phyloP scores from a whole-genome alignment of 306 rosid species.

The Alnus rubra region DNA sequence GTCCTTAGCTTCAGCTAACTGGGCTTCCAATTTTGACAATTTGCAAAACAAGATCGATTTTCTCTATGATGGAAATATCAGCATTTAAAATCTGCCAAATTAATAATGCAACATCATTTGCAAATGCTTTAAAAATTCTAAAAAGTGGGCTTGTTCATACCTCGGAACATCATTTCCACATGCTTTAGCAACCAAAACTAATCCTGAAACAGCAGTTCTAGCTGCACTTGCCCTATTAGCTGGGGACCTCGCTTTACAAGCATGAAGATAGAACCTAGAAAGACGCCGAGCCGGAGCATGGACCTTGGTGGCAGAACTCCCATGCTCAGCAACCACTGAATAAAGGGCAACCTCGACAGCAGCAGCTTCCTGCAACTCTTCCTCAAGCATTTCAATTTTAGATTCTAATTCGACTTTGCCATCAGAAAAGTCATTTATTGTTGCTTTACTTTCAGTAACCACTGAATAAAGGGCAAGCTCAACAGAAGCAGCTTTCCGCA shows the following conservation, averaged over 20 bases:
- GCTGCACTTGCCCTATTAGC: constrained; percentile 64
- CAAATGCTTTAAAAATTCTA: constrained; percentile 14
- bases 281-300: constrained; percentile 93
- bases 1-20: constrained; percentile 6
- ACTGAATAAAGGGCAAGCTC: constrained; percentile 79
- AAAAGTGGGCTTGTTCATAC: constrained; percentile 37
- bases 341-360: constrained; percentile 78
- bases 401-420: constrained; percentile 45
- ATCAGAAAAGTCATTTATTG: constrained; percentile 18
- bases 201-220: constrained; percentile 68
- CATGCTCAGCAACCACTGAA: constrained; percentile 83
- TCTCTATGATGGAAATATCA: constrained; percentile 20
- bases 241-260: constrained; percentile 53
- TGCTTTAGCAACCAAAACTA: constrained; percentile 82
- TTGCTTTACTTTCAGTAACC: constrained; percentile 45
- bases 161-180: constrained; percentile 96
- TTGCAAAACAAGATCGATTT: constrained; percentile 6
- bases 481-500: constrained; percentile 83
- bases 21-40: background rate
- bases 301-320: constrained; percentile 76
- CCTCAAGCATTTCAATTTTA: constrained; percentile 67
- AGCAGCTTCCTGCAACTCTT: constrained; percentile 87
- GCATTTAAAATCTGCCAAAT: constrained; percentile 9
- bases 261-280: constrained; percentile 78
- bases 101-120: constrained; percentile 11